Evolutionary conservation across 768 basidiomycete species (phyloP).

Genomic region (Macrocybe gigantea): DNA sequence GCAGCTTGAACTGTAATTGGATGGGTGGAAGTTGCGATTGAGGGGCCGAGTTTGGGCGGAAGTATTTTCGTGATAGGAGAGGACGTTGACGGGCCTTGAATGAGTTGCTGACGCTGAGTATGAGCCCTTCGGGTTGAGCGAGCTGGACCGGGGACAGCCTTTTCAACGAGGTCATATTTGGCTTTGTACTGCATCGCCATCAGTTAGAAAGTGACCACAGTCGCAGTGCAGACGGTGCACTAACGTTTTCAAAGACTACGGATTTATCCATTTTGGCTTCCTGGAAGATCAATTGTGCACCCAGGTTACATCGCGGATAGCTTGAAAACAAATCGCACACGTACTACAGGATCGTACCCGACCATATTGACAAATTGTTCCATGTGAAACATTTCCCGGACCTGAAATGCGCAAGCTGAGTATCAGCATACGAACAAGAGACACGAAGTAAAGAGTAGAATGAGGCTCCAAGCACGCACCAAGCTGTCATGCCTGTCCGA

Average conservation of each 20-base stretch:
- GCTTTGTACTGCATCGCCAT: conserved; percentile 46
- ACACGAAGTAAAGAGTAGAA: not conserved
- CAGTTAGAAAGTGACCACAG: conserved; percentile 5
- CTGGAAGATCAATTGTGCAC: conserved; percentile 26
- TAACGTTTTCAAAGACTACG: conserved; percentile 67
- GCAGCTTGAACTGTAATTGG: no score
- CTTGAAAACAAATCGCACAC: conserved; percentile 11
- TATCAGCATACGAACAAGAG: not conserved
- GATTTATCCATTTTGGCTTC: conserved; percentile 69
- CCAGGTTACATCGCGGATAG: conserved; percentile 1
- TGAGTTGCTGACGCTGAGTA: conserved; percentile 45
- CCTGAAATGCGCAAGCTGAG: conserved; percentile 29
- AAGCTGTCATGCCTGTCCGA: conserved; percentile 66
- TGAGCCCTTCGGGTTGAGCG: conserved; percentile 58
- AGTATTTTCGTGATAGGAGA: conserved; percentile 15
- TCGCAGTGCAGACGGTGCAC: conserved; percentile 15
- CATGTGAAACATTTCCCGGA: conserved; percentile 87
- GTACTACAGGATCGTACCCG: conserved; percentile 69
- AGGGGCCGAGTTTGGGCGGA: conserved; percentile 16
- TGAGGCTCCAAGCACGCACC: conserved; percentile 40
- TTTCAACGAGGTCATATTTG: conserved; percentile 54
- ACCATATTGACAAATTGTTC: conserved; percentile 75
- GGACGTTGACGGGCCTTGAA: conserved; percentile 24
- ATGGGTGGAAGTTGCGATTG: conserved; percentile 14
- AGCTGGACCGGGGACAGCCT: conserved; percentile 39